These are phyloP conservation scores for Hirschioporus abietinus DNA, from an alignment of 768 basidiomycete species.

Conservation along the genomic window DNA sequence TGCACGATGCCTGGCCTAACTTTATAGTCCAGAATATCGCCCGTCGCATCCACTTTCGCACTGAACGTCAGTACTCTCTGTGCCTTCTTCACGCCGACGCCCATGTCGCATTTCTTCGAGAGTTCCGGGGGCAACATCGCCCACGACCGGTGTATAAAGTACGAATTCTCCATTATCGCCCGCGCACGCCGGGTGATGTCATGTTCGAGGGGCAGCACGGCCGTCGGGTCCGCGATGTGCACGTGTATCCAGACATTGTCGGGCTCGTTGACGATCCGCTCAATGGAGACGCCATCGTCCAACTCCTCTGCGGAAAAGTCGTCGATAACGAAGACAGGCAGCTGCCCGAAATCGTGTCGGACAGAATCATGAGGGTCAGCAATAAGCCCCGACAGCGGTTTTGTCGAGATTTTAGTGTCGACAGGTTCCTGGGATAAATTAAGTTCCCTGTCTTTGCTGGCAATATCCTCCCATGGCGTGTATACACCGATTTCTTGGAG, in stretches of 20 bases:
- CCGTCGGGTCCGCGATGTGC: conserved; percentile 91
- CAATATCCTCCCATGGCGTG: conserved; percentile 76
- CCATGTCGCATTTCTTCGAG: conserved; percentile 32
- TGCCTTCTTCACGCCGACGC: conserved; percentile 24
- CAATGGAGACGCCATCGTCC: conserved; percentile 90
- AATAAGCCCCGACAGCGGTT: conserved; percentile 9
- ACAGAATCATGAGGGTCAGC: conserved; percentile 62
- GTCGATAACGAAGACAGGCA: conserved; percentile 86
- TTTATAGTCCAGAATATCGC: conserved; percentile 63
- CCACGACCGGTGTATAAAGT: conserved; percentile 57
- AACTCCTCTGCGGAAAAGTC: conserved; percentile 75
- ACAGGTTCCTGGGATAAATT: conserved; percentile 21
- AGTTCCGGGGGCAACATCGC: conserved; percentile 70
- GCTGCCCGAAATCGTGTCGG: conserved; percentile 81
- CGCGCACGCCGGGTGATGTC: conserved; percentile 54
- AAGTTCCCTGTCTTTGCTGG: conserved; percentile 34
- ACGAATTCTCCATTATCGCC: conserved; percentile 45
- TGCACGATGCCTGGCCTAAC: conserved; percentile 70
- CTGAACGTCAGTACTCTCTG: conserved; percentile 80
- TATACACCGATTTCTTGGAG: conserved; percentile 70
- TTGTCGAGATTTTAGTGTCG: not conserved
- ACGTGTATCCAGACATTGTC: conserved; percentile 75
- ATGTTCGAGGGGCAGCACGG: conserved; percentile 68
- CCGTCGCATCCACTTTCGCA: conserved; percentile 51
- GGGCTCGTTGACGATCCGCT: conserved; percentile 55